Conservation (phyloP, 1,284 basidiomycete species). For the Exobasidium cylindrosporum region DNA sequence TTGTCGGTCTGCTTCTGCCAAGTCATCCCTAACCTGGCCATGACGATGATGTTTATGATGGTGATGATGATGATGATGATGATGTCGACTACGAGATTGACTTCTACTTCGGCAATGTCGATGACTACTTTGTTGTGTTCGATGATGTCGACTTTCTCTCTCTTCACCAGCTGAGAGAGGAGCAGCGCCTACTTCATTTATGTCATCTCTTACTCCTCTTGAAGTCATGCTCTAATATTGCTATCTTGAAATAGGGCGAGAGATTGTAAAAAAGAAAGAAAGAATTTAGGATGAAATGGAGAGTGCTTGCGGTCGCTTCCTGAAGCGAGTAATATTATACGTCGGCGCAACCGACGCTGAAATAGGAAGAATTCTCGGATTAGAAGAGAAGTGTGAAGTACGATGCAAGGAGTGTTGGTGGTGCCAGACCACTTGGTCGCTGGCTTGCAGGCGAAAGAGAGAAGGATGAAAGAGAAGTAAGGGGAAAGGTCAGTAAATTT, state of each 20-base stretch:
- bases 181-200: background rate
- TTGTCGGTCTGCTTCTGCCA: background rate
- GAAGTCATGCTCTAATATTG: background rate
- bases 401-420: background rate
- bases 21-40: background rate
- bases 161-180: background rate
- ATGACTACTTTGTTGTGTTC: background rate
- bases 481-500: background rate
- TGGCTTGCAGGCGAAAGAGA: background rate
- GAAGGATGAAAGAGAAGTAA: background rate
- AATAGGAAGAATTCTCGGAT: too few species aligned
- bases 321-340: background rate
- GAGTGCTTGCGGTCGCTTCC: background rate
- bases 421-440: background rate
- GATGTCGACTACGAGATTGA: background rate
- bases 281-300: background rate
- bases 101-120: background rate
- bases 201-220: background rate
- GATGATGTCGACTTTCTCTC: background rate
- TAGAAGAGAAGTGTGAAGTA: background rate
- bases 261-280: background rate
- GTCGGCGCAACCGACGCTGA: too few species aligned
- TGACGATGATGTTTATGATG: slow-evolving; percentile 2
- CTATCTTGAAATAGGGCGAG: too few species aligned
- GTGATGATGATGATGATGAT: slow-evolving; percentile 9